Percentiles rank a stretch among this genome's conserved stretches.
Evolutionary conservation across 2,329 filamentous ascomycete species (phyloP).

Genomic region (Fusarium staphyleae): DNA sequence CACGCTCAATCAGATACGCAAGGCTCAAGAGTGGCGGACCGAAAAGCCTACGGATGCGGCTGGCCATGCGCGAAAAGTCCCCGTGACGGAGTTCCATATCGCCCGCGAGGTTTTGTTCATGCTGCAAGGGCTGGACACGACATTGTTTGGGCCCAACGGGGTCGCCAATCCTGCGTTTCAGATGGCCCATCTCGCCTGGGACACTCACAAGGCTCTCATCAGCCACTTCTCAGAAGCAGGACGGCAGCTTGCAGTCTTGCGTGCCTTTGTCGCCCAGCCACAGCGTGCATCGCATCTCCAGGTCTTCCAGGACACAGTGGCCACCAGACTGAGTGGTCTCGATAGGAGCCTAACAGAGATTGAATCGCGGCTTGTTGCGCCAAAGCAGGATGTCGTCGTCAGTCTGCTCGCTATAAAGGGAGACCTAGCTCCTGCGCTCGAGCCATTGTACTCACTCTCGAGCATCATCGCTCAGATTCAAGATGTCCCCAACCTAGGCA

Average conservation of each 20-base stretch:
- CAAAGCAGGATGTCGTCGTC: conserved; percentile 61
- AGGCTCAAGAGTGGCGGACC: conserved; percentile 48
- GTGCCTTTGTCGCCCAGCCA: conserved; percentile 51
- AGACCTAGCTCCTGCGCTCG: conserved; percentile 61
- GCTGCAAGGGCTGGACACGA: conserved; percentile 79
- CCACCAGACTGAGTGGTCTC: conserved; percentile 63
- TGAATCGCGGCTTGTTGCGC: conserved; percentile 66
- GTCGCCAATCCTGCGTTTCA: conserved; percentile 53
- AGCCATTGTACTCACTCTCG: conserved; percentile 66
- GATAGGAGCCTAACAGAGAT: conserved; percentile 65
- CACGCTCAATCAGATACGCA: conserved; percentile 42
- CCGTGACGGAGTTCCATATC: conserved; percentile 74
- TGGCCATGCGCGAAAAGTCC: conserved; percentile 49
- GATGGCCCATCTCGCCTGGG: conserved; percentile 57
- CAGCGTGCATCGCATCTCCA: conserved; percentile 69
- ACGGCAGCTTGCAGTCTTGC: conserved; percentile 54
- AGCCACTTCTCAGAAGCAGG: conserved; percentile 57
- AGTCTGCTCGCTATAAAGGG: conserved; percentile 70
- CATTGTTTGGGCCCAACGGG: conserved; percentile 65
- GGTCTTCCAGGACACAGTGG: conserved; percentile 71
- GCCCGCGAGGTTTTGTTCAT: conserved; percentile 84
- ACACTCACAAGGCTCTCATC: conserved; percentile 58
- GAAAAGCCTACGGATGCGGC: conserved; percentile 45
- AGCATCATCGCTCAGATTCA: conserved; percentile 66
- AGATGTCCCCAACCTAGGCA: conserved; percentile 54